A percentile compares a stretch with the other conserved stretches of the same genome.
Conservation (phyloP, 495 filamentous ascomycete genomes). For the Penicillium coffeae region DNA sequence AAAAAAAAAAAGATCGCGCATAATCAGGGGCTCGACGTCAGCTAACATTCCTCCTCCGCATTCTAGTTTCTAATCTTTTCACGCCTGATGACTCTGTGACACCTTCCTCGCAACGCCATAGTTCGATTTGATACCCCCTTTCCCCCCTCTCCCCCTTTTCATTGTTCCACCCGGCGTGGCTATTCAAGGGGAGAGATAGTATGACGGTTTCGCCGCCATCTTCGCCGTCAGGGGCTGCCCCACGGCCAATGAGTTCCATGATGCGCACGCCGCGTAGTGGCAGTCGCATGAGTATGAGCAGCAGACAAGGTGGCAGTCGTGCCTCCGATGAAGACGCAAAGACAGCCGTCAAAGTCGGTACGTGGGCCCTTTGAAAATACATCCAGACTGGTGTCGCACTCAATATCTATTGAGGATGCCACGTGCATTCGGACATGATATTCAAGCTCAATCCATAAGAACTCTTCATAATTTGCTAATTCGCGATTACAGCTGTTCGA, state of each 20-base stretch:
- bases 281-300: conserved; percentile 87
- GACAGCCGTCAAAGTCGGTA: conserved; percentile 99
- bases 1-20: background rate
- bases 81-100: conserved; percentile 18
- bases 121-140: background rate
- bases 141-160: conserved; percentile 3
- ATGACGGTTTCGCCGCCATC: conserved; percentile 59
- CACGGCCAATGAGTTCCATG: conserved; percentile 82
- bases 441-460: background rate
- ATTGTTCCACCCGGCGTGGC: conserved; percentile 24
- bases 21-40: conserved; percentile 14
- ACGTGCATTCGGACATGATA: background rate
- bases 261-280: conserved; percentile 76
- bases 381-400: conserved; percentile 7
- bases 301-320: conserved; percentile 75
- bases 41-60: conserved; percentile 14
- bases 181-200: conserved; percentile 12
- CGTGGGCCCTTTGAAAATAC: conserved; percentile 39
- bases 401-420: conserved; percentile 8
- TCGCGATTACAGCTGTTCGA: conserved; percentile 66
- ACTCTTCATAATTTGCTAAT: conserved; percentile 2
- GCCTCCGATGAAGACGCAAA: conserved; percentile 90
- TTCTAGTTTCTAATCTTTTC: conserved; percentile 10
- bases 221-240: conserved; percentile 53
- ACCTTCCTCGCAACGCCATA: conserved; percentile 14